These are phyloP conservation scores for Sugiyamaella marilandica DNA, from an alignment of 805 yeast genomes.

Conservation along the genomic window DNA sequence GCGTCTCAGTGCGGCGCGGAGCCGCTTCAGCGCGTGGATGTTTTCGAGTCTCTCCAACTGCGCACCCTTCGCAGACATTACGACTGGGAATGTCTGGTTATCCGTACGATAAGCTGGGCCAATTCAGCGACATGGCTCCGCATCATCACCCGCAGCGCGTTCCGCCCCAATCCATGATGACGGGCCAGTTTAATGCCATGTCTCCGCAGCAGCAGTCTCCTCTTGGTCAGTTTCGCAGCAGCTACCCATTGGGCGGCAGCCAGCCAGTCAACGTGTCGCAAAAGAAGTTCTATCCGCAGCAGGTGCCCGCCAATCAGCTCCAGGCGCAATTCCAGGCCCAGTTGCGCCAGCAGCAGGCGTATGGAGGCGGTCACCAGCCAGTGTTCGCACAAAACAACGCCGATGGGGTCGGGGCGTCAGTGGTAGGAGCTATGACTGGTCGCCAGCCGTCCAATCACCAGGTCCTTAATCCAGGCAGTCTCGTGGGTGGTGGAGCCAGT, in stretches of 20 bases:
- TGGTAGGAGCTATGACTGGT: conserved; percentile 17
- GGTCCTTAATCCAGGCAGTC: too few relatives aligned
- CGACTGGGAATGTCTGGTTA: not conserved
- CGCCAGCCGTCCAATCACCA: too few relatives aligned
- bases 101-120: not conserved
- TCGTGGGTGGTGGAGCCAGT: too few relatives aligned
- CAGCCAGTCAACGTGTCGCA: not conserved
- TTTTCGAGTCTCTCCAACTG: too few relatives aligned
- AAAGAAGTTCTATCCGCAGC: conserved; percentile 2
- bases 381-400: conserved; percentile 20
- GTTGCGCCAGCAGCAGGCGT: conserved; percentile 5
- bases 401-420: conserved; percentile 32
- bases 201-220: not conserved
- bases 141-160: not conserved
- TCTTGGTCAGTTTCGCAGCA: not conserved
- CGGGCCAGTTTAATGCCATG: not conserved
- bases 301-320: not conserved
- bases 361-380: not conserved
- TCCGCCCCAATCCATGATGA: not conserved
- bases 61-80: too few relatives aligned
- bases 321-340: conserved; percentile 4
- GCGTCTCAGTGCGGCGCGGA: too few relatives aligned
- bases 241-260: not conserved
- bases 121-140: not conserved
- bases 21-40: too few relatives aligned